Evolutionary conservation across 1,139 yeast genomes (phyloP), one percentile per base, ranked within the genome.

Genomic region (Suhomyces ambrosiae): DNA sequence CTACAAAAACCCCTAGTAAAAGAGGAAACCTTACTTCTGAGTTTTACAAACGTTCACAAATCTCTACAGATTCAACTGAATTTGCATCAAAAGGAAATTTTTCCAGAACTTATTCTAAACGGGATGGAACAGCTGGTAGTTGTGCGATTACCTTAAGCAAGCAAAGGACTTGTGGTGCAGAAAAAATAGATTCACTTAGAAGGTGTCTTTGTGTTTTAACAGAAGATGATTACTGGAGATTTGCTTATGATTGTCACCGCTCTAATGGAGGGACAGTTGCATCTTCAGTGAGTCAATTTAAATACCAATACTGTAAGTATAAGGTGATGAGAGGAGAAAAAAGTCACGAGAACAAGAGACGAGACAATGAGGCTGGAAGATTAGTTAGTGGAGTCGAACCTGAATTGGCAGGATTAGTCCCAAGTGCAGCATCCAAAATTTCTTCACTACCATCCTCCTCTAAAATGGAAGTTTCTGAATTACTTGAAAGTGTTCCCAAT

Each of bases 281-380:
- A 5, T 23, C 28, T n/a, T 32, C 35, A 5, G 18, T 16, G 7
- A 18, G 15, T 12, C 35, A 32, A n/a, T 32, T 22, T 7, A 25
- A 19, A n/a, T 32, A 24, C 26, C 26, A 18, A 21, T 32, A 12
- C 19, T 32, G 35, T 24, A 32, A 32, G 30, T 32, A 25, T 24
- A 32, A 32, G 14, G 35, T 30, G 17, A 26, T 30, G 22, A 30
- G 27, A 23, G 14, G 27, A 25, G 25, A 7, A 11, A 11, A 23
- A 6, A 7, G 25, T 10, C 25, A 23, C 6, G 12, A 11, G 25
- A 23, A 23, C n/a, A 6, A 10, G 6, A 23, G 8, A 8, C 21
- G 21, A n/a, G 14, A 25, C 5, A 13, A 25, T 12, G 27, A 18
- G 21, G 21, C 21, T 18, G 21, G 8, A 18, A 8, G 21, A 18